Evolutionary conservation across 192 early-diverging fungal species (phyloP), one percentile per base, ranked within the genome.

Genomic region (Phycomyces blakesleeanus): DNA sequence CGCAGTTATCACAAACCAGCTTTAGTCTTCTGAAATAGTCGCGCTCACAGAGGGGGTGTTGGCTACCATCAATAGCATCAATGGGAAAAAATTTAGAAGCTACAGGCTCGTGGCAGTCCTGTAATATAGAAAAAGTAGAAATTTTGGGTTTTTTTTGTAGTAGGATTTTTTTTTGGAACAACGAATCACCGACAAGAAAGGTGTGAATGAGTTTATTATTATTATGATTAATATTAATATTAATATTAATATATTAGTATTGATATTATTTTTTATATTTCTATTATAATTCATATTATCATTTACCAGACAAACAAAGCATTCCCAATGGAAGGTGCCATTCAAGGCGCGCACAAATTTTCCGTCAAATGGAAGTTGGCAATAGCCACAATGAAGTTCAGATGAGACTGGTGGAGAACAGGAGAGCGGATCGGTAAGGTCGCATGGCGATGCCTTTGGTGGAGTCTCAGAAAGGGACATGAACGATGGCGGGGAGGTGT

Each of bases 301-400:
- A 66, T 82, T 78, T 89, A 96, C 96, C 86, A 89, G 71, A 69
- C 97, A 99, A 41, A 85, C 84, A 66, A 99, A 97, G 68, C 97
- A 99, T 34, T 95, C 87, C 42, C 96, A 80, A 75, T 99, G 97
- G 76, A 84, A 98, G 55, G 88, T 87, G 20, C 81, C 81, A 55
- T 85, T 83, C 51, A 93, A 67, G 10, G 95, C 91, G 20, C 94
- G 81, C 44, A 97, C 93, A 80, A 93, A 96, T 66, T 97, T 90
- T 51, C 93, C 94, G 37, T 87, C 81, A 60, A 98, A 89, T 40
- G 77, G 64, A 61, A 81, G 75, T 37, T 63, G 41, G 47, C 67
- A 67, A 14, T 24, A n/a, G 26, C 25, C 34, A 44, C 66, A 67
- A 39, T 55, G 29, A 26, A 64, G 63, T 47, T 18, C 44, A 47